Base-by-base conservation (phyloP, 116 monocot species). In the Papilionanthe hybrid region DNA sequence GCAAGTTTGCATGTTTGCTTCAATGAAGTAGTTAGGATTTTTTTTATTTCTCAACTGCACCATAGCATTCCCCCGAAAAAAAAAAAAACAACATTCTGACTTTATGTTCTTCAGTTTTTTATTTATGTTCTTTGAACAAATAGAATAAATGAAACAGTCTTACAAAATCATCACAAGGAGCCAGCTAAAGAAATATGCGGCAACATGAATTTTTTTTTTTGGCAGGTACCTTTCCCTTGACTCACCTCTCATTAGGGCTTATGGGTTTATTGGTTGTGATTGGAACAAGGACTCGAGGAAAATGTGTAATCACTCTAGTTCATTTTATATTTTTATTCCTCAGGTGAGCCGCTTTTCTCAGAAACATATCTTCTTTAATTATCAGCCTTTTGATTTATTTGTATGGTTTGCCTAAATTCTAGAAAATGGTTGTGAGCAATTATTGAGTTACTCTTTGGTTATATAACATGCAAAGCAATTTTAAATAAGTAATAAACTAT, bases 201-300 rank as follows among this genome's bases (percentile, higher is more conserved):
- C 17, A 12, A 55, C 63, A 72, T 37, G 72, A 42, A 78, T 53
- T 89, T 69, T 85, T 83, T 63, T 84, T 85, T 82, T 92, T 37
- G 37, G 87, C 89, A 96, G 96, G 89, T 96, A 96, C 89, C 92
- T 96, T 86, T 96, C 96, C 82, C 77, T 87, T 78, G 92, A 94
- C 86, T 90, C 88, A 85, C 86, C 89, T 75, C 78, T 89, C 55
- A 79, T 92, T 86, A 90, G 87, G 77, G 92, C 96, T 86, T 96
- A 94, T 91, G 96, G 94, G 47, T 92, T 90, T 78, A 45, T 86
- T 78, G 90, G 87, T 81, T 79, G 85, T 55, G 73, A 82, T 78
- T 81, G 58, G 37, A 73, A 57, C 75, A 84, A 43, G 75, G 58
- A 72, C 69, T 55, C 82, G 66, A 77, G 71, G 43, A 20, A 57